Percentiles rank a stretch among this genome's conserved stretches.
Evolutionary conservation across 257 asterid genomes (phyloP).

Genomic region (Eucommia ulmoides): DNA sequence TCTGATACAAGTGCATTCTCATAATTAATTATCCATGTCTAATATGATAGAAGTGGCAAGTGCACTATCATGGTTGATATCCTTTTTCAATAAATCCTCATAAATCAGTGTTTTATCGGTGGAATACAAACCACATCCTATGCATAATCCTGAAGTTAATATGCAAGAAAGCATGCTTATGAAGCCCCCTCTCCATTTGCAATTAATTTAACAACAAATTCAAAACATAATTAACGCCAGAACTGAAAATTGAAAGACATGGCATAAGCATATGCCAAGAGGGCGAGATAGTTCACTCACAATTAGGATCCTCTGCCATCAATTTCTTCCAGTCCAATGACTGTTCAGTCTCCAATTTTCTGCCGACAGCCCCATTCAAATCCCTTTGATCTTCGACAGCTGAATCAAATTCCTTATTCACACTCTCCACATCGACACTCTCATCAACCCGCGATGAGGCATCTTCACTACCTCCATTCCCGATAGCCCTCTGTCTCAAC

Average conservation of each 20-base stretch:
- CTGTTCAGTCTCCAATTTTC: conserved; percentile 52
- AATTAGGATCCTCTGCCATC: conserved; percentile 51
- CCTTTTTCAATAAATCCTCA: too few species aligned
- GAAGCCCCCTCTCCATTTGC: background rate
- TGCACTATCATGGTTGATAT: background rate
- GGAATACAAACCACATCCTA: background rate
- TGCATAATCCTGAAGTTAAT: background rate
- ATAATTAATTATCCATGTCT: background rate
- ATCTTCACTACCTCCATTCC: background rate
- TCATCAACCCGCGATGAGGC: background rate
- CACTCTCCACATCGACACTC: background rate
- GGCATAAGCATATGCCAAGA: too few species aligned
- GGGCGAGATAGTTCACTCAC: conserved; percentile 35
- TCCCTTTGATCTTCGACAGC: conserved; percentile 8
- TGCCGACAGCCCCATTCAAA: conserved; percentile 24
- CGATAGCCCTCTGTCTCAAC: background rate
- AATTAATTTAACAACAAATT: background rate
- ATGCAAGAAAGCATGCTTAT: background rate
- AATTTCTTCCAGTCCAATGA: conserved; percentile 77
- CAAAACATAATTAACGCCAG: background rate
- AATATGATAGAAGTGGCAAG: background rate
- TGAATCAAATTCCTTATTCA: background rate
- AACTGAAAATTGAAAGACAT: background rate
- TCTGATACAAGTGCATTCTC: background rate
- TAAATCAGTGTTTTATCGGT: background rate